phyloP scores from a whole-genome alignment of 495 filamentous ascomycete species.

The Patellaria atrata region DNA sequence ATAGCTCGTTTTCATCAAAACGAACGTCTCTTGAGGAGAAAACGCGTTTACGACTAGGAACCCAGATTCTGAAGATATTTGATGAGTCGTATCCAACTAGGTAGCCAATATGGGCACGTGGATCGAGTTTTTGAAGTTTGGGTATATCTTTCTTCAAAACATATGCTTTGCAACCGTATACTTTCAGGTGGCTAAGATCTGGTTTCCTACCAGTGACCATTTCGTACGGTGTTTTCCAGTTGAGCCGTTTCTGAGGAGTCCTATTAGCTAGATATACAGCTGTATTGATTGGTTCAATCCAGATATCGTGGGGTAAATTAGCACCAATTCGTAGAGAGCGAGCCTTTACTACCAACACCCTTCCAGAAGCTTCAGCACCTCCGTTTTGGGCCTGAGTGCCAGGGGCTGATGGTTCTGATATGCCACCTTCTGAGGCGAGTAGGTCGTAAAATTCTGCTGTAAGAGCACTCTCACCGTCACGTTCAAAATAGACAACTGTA shows the following conservation, averaged over 20 bases:
- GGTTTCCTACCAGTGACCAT: slow-evolving; percentile 1
- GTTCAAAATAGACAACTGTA: too few species aligned
- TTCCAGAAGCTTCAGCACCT: neutral
- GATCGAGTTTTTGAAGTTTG: slow-evolving; percentile 6
- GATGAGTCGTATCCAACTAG: slow-evolving; percentile 12
- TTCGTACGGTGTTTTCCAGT: slow-evolving; percentile 13
- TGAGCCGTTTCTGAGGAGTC: slow-evolving; percentile 5
- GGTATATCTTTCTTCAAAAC: neutral
- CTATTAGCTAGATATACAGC: slow-evolving; percentile 12
- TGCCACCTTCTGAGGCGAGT: too few species aligned
- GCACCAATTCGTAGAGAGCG: slow-evolving; percentile 8
- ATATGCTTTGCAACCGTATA: slow-evolving; percentile 7
- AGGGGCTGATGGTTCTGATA: neutral
- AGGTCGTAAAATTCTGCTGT: too few species aligned
- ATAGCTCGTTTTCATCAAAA: slow-evolving; percentile 2
- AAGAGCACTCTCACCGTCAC: too few species aligned
- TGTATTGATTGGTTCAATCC: slow-evolving; percentile 1
- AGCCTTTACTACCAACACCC: slow-evolving; percentile 1
- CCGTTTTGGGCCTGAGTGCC: slow-evolving; percentile 5
- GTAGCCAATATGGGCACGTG: slow-evolving; percentile 6
- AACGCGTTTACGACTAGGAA: slow-evolving; percentile 6
- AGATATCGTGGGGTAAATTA: slow-evolving; percentile 5
- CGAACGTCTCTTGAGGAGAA: slow-evolving; percentile 7
- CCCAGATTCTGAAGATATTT: slow-evolving; percentile 12
- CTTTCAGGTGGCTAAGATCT: slow-evolving; percentile 3